Base-by-base conservation (phyloP, 176 grass and related monocot genomes). In the Carex scoparia region DNA sequence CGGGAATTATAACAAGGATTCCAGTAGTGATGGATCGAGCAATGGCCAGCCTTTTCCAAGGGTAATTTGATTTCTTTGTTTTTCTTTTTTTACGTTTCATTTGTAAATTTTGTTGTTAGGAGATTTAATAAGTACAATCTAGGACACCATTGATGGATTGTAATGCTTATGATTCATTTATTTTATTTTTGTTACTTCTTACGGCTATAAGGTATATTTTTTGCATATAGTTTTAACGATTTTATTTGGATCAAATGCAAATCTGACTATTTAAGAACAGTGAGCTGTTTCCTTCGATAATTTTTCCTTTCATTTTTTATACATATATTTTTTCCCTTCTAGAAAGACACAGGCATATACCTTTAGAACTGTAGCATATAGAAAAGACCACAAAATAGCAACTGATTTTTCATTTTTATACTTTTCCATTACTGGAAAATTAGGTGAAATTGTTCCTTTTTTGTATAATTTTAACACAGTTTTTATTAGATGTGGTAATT, bases 1-100 rank as follows among this genome's bases (percentile, higher is more conserved):
- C 12, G 83, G n/a, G 30, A 69, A 73, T 77, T 74, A 73, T 68
- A 58, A 35, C 74, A 94, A 79, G 58, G 90, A 89, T 80, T 86
- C 84, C 14, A 83, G 92, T 66, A 78, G 85, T 81, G 83, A 85
- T 79, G 74, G 74, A 58, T 79, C 74, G 9, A 79, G 53, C 74
- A 79, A 79, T 58, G 74, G 74, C 51, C 61, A 54, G 7, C 10
- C 51, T 0, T 31, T 69, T 64, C 65, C 76, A 72, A 67, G 70
- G 60, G 23, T 69, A 44, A 16, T 86, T 33, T 33, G 53, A 35
- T 58, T 19, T 85, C 60, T 11, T n/a, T 30, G 18, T 30, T 85
- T 13, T 2, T 88, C 27, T 61, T 27, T 49, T 2, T 10, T 48
- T 48, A 7, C 19, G 38, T 49, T 27, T 27, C 65, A 15, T 60